Conservation (phyloP, 106 monocot species). For the Dactylorhiza incarnata region DNA sequence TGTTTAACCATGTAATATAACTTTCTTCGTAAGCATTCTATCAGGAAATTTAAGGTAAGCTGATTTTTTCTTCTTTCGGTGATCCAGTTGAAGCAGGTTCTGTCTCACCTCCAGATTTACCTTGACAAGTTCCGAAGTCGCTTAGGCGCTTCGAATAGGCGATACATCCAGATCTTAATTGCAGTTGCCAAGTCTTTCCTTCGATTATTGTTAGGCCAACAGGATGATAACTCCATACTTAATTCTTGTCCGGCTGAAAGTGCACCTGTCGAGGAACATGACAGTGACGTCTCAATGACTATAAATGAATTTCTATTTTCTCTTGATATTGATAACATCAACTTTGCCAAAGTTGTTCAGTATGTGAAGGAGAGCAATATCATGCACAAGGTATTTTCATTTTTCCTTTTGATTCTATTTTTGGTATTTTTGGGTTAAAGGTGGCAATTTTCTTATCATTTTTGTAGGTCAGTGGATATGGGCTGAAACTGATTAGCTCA, state of each 20-base stretch:
- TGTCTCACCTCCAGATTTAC: conserved; percentile 56
- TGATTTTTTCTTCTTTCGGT: neutral
- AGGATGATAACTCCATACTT: conserved; percentile 11
- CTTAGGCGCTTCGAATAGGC: conserved; percentile 76
- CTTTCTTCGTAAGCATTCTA: neutral
- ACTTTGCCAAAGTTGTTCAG: conserved; percentile 70
- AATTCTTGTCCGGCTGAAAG: conserved; percentile 8
- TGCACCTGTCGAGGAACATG: conserved; percentile 5
- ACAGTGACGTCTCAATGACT: conserved; percentile 41
- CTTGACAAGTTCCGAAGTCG: conserved; percentile 47
- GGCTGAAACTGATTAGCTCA: conserved; percentile 26
- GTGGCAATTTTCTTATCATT: neutral
- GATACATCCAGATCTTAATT: conserved; percentile 83
- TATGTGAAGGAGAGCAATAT: conserved; percentile 89
- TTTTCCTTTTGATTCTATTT: neutral
- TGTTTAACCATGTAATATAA: neutral
- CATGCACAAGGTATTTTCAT: conserved; percentile 66
- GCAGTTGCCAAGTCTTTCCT: conserved; percentile 56
- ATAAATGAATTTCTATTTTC: conserved; percentile 94
- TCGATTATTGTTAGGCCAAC: conserved; percentile 23
- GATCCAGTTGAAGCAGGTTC: conserved; percentile 28
- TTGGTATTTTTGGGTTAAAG: neutral
- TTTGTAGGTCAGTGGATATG: conserved; percentile 82
- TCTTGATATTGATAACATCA: conserved; percentile 93
- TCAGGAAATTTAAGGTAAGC: neutral